Evolutionary conservation across 495 filamentous ascomycete genomes (phyloP).

Genomic region (Podospora comata): DNA sequence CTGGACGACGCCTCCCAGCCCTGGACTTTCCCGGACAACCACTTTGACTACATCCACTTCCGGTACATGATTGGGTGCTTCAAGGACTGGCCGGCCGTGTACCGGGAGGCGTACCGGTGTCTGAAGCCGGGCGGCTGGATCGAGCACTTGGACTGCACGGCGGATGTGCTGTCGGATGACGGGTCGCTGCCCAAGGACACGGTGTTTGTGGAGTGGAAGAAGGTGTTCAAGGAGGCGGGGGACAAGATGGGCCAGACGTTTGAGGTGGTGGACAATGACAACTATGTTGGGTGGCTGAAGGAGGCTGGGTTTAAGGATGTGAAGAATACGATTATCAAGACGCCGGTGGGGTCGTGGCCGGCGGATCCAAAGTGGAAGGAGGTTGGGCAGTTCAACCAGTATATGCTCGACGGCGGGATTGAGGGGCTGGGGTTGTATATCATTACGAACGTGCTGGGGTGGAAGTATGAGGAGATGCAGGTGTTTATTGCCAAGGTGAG

Average conservation of each 20-base stretch:
- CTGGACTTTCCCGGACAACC: slow-evolving; percentile 50
- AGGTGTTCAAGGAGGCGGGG: slow-evolving; percentile 30
- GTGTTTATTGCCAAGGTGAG: slow-evolving; percentile 38
- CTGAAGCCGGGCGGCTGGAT: slow-evolving; percentile 44
- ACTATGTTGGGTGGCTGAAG: slow-evolving; percentile 52
- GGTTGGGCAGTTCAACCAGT: slow-evolving; percentile 39
- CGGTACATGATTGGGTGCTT: slow-evolving; percentile 56
- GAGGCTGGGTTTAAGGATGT: slow-evolving; percentile 46
- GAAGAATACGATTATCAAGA: slow-evolving; percentile 17
- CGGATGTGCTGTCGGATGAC: slow-evolving; percentile 27
- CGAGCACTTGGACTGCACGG: slow-evolving; percentile 30
- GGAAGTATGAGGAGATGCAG: slow-evolving; percentile 33
- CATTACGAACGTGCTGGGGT: slow-evolving; percentile 30
- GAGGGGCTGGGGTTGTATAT: slow-evolving; percentile 39
- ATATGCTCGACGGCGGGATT: slow-evolving; percentile 29
- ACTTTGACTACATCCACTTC: slow-evolving; percentile 65
- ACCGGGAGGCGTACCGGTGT: slow-evolving; percentile 34
- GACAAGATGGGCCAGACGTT: slow-evolving; percentile 20
- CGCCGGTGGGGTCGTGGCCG: slow-evolving; percentile 52
- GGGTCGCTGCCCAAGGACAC: slow-evolving; percentile 27
- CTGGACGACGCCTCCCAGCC: slow-evolving; percentile 53
- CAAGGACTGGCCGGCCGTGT: slow-evolving; percentile 52
- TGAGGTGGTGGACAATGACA: slow-evolving; percentile 36
- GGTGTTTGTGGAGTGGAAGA: slow-evolving; percentile 36
- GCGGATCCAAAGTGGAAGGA: slow-evolving; percentile 48